phyloP scores from a whole-genome alignment of 2,329 filamentous ascomycete species.

The Aspergillus sp. region DNA sequence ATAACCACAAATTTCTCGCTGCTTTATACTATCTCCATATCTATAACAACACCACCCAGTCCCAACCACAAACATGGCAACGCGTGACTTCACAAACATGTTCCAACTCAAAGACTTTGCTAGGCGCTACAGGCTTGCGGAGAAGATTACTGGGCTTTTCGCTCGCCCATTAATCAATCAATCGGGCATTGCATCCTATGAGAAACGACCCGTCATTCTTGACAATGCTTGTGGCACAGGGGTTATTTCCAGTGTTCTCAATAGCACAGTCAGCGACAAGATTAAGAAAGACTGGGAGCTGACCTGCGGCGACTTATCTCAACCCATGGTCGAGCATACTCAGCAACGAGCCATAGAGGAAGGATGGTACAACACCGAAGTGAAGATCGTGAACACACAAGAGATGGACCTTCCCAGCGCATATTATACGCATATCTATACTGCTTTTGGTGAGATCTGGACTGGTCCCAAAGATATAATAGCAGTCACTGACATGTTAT shows the following conservation, averaged over 20 bases:
- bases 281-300: conserved; percentile 48
- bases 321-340: conserved; percentile 44
- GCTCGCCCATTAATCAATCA: conserved; percentile 30
- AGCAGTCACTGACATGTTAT: background rate
- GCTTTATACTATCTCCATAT: background rate
- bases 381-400: conserved; percentile 49
- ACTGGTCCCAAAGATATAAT: background rate
- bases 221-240: conserved; percentile 58
- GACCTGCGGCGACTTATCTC: conserved; percentile 52
- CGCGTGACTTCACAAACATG: background rate
- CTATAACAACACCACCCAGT: background rate
- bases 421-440: conserved; percentile 47
- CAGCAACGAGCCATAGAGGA: conserved; percentile 38
- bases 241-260: conserved; percentile 49
- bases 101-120: conserved; percentile 19
- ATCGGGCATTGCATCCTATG: conserved; percentile 24
- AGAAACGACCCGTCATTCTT: conserved; percentile 39
- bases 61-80: background rate
- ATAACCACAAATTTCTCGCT: background rate
- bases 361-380: conserved; percentile 50
- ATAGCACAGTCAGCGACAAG: conserved; percentile 39
- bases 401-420: conserved; percentile 42
- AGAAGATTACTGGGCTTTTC: conserved; percentile 32
- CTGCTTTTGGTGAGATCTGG: conserved; percentile 43
- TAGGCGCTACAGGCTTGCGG: conserved; percentile 28